phyloP scores from a whole-genome alignment of 352 stramenopile genomes.

The Globisporangium emineosum region DNA sequence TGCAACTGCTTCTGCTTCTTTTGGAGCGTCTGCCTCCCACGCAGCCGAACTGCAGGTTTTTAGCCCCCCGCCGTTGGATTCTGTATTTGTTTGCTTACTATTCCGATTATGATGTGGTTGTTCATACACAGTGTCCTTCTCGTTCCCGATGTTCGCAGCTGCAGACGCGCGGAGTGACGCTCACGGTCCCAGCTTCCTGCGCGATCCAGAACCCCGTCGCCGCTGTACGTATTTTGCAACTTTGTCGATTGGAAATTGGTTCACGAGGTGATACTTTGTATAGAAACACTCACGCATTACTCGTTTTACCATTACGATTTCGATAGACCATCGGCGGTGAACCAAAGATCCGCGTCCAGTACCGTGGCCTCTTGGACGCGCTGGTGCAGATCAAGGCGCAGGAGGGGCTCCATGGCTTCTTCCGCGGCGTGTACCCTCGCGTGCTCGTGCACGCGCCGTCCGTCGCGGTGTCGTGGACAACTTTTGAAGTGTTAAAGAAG shows the following conservation, averaged over 20 bases:
- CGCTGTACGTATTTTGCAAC: conserved; percentile 26
- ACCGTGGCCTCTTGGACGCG: conserved; percentile 69
- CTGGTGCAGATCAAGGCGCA: conserved; percentile 88
- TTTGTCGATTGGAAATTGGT: background rate
- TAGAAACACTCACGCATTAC: conserved; percentile 2
- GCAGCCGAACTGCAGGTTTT: conserved; percentile 58
- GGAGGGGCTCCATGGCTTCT: conserved; percentile 94
- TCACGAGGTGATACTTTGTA: background rate
- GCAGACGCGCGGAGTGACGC: conserved; percentile 52
- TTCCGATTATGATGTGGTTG: conserved; percentile 26
- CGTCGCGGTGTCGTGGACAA: conserved; percentile 99
- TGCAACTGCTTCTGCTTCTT: conserved; percentile 23
- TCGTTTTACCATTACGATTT: background rate
- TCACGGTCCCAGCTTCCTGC: conserved; percentile 63
- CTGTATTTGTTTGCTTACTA: conserved; percentile 11
- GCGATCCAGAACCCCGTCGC: conserved; percentile 37
- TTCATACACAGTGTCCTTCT: conserved; percentile 68
- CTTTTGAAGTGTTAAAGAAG: conserved; percentile 96
- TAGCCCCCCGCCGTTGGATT: conserved; percentile 25
- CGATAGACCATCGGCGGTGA: conserved; percentile 26
- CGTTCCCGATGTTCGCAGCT: conserved; percentile 71
- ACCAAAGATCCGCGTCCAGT: conserved; percentile 65
- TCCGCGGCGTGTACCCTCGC: conserved; percentile 92
- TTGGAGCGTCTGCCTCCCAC: too few species aligned
- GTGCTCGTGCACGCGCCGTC: conserved; percentile 95